phyloP scores from a whole-genome alignment of 352 stramenopile genomes.

The Globisporangium orthogonon region DNA sequence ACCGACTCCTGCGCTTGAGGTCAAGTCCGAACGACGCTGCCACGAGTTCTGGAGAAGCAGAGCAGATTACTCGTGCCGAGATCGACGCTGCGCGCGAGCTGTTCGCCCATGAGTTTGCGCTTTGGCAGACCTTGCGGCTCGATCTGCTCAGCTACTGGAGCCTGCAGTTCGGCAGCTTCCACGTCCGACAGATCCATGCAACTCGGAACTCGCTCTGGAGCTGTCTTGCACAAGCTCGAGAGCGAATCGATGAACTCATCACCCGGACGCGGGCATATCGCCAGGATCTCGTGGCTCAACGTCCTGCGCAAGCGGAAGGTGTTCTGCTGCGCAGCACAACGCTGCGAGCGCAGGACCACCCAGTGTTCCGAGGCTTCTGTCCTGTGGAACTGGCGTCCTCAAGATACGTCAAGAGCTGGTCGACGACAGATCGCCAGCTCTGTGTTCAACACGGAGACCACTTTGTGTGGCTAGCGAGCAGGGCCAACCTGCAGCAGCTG shows the following conservation, averaged over 20 bases:
- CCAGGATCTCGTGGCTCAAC: slow-evolving; percentile 22
- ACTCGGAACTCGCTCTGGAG: slow-evolving; percentile 40
- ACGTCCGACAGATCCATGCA: slow-evolving; percentile 38
- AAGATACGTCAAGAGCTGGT: slow-evolving; percentile 24
- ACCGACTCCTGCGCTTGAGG: not conserved
- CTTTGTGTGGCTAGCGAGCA: slow-evolving; percentile 39
- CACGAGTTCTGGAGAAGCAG: not conserved
- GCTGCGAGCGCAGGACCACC: slow-evolving; percentile 24
- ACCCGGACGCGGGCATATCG: slow-evolving; percentile 9
- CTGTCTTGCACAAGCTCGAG: slow-evolving; percentile 18
- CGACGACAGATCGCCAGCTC: slow-evolving; percentile 19
- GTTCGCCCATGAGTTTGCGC: slow-evolving; percentile 20
- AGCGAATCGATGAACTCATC: slow-evolving; percentile 22
- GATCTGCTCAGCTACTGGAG: slow-evolving; percentile 44
- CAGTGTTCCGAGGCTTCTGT: slow-evolving; percentile 42
- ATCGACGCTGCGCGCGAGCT: slow-evolving; percentile 9
- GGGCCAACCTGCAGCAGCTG: slow-evolving; percentile 31
- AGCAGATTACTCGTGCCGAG: slow-evolving; percentile 4
- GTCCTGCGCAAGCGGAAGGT: slow-evolving; percentile 18
- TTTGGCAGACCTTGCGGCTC: slow-evolving; percentile 39
- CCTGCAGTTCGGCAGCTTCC: slow-evolving; percentile 33
- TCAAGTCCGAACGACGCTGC: not conserved
- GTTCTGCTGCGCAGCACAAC: slow-evolving; percentile 21
- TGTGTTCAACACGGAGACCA: slow-evolving; percentile 35
- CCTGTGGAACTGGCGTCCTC: slow-evolving; percentile 42